These are phyloP conservation scores for Phytophthora meadii DNA, from an alignment of 352 stramenopile genomes.

Conservation along the genomic window DNA sequence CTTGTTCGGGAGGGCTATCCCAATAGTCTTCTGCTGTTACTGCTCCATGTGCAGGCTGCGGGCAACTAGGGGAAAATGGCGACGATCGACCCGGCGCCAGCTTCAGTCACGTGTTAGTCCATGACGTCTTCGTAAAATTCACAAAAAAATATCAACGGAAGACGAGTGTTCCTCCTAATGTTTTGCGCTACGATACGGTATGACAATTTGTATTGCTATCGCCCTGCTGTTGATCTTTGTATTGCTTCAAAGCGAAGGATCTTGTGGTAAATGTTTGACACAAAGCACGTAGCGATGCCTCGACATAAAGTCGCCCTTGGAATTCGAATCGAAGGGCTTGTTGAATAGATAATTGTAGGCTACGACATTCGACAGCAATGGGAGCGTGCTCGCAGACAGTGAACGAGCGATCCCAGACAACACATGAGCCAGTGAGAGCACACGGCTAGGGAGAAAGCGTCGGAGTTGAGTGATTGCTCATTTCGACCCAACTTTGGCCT, in stretches of 20 bases:
- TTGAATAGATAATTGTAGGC: constrained; percentile 26
- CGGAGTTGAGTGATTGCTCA: constrained; percentile 1
- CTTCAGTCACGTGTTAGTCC: constrained; percentile 15
- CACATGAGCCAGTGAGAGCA: constrained; percentile 1
- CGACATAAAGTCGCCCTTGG: neutral
- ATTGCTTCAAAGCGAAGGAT: neutral
- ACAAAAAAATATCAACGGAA: constrained; percentile 34
- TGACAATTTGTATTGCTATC: too few relatives aligned
- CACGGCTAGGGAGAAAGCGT: neutral
- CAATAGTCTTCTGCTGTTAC: too few relatives aligned
- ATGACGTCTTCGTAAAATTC: constrained; percentile 25
- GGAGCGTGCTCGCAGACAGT: constrained; percentile 5
- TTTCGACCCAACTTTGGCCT: constrained; percentile 48
- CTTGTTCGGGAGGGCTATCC: neutral
- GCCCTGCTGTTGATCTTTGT: neutral
- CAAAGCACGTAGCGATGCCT: too few relatives aligned
- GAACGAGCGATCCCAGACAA: constrained; percentile 5
- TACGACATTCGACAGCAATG: constrained; percentile 14
- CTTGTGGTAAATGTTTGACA: neutral
- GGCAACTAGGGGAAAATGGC: constrained; percentile 1
- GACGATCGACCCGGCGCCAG: constrained; percentile 9
- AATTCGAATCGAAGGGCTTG: constrained; percentile 1
- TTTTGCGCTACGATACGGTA: neutral
- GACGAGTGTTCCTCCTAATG: constrained; percentile 10
- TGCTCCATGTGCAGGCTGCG: neutral